Base-by-base conservation (phyloP, 345 rosid genomes). In the Chamaenerion angustifolium region DNA sequence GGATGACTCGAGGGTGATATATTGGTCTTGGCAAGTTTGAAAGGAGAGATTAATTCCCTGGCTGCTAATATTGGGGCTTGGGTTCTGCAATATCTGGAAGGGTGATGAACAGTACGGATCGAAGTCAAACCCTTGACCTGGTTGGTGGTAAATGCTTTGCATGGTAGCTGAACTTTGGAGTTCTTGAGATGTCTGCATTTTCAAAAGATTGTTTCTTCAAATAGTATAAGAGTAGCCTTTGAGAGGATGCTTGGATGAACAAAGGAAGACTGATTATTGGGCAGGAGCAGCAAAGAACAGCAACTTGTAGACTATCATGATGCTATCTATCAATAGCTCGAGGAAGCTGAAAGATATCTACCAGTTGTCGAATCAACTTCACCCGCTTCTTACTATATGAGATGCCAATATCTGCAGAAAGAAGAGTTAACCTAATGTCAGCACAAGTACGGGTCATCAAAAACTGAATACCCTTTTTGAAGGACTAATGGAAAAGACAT, bases 1-100 rank as follows among this genome's bases (percentile, higher is more conserved):
- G 42, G 96, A 84, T 48, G 98, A 87, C 44, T 92, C 96, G 21
- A 92, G 78, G 42, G 98, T 92, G 54, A 75, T 74, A 66, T 69
- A 77, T 52, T 71, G 80, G 49, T 73, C 93, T 58, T 76, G 68
- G 71, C 52, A 55, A 35, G 65, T 56, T 23, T 75, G 75, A 55
- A 72, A 73, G 53, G 82, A 73, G 21, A 66, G 19, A 44, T 49
- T 63, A 42, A 75, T 62, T 47, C 21, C 61, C 21, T 71, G 87
- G 55, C 71, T 75, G 27, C 79, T 71, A 42, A 11, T 42, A 56
- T 74, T 78, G 2, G 82, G 77, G 65, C 69, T 63, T 16, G 40
- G 68, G 57, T 64, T 72, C 58, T 82, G 87, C 35, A 66, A 14
- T 14, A 74, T 46, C 59, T 82, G 81, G 49, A 79, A 41, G 58